phyloP scores from a whole-genome alignment of 495 filamentous ascomycete genomes.

The Aspergillus bertholletiae region DNA sequence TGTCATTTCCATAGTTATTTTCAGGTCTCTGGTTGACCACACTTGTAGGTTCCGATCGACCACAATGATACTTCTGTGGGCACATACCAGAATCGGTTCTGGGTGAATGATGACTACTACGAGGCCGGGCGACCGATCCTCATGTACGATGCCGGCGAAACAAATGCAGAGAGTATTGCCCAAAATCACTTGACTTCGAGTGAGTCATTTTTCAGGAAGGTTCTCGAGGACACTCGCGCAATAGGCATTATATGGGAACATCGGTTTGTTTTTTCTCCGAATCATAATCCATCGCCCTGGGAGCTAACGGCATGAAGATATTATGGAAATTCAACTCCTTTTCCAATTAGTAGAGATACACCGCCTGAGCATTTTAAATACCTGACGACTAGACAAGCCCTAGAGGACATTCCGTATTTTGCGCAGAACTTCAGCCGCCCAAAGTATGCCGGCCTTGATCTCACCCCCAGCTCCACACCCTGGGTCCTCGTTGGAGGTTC shows the following conservation, averaged over 20 bases:
- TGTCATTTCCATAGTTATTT: neutral
- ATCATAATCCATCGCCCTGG: neutral
- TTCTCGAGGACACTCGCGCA: slow-evolving; percentile 45
- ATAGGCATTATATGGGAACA: slow-evolving; percentile 60
- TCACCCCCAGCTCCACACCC: slow-evolving; percentile 46
- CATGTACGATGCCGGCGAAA: slow-evolving; percentile 51
- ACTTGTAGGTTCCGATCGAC: slow-evolving; percentile 42
- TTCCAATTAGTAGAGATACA: slow-evolving; percentile 39
- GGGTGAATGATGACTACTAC: slow-evolving; percentile 49
- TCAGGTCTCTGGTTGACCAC: neutral
- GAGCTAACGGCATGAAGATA: slow-evolving; percentile 29
- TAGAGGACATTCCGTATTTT: slow-evolving; percentile 51
- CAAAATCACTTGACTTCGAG: slow-evolving; percentile 31
- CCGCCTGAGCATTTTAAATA: slow-evolving; percentile 46
- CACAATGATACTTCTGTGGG: slow-evolving; percentile 36
- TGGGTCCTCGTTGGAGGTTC: slow-evolving; percentile 61
- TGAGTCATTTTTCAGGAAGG: slow-evolving; percentile 37
- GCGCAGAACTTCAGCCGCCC: slow-evolving; percentile 44
- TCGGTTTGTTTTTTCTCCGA: slow-evolving; percentile 33
- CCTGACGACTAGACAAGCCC: slow-evolving; percentile 47
- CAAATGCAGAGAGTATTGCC: slow-evolving; percentile 25
- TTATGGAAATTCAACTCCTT: slow-evolving; percentile 51
- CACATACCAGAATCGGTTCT: slow-evolving; percentile 53
- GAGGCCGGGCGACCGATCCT: slow-evolving; percentile 50
- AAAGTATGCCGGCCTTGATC: slow-evolving; percentile 28